Conservation (phyloP, 179 eudicot species). For the Vitellaria paradoxa region DNA sequence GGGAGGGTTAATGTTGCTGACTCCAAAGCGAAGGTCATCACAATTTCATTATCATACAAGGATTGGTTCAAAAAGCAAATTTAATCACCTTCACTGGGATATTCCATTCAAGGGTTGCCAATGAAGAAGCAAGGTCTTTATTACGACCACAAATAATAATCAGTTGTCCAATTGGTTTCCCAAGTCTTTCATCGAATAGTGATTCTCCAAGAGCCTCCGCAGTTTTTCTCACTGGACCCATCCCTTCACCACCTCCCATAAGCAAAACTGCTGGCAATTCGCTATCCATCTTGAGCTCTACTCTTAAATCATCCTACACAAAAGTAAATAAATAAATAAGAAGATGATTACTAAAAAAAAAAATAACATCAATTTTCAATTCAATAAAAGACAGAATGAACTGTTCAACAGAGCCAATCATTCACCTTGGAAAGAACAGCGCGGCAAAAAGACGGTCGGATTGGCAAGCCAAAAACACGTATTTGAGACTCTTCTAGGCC, state of each 20-base stretch:
- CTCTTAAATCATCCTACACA: conserved; percentile 70
- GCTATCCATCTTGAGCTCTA: conserved; percentile 75
- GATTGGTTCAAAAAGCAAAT: neutral
- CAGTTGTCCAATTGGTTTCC: conserved; percentile 74
- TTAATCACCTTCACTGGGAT: conserved; percentile 72
- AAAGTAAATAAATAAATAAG: neutral
- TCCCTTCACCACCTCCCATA: conserved; percentile 96
- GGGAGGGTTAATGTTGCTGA: no score
- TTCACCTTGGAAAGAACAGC: conserved; percentile 73
- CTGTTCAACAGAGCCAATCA: neutral
- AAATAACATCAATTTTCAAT: neutral
- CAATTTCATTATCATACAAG: neutral
- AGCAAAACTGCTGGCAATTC: conserved; percentile 74
- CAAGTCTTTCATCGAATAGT: conserved; percentile 47
- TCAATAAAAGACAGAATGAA: neutral
- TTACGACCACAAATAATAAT: conserved; percentile 84
- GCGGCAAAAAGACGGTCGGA: conserved; percentile 82
- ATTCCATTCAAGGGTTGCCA: conserved; percentile 69
- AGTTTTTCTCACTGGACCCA: conserved; percentile 89
- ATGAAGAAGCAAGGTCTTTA: conserved; percentile 44
- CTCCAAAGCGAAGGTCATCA: neutral
- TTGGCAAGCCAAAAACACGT: conserved; percentile 89
- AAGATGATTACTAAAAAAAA: conserved; percentile 23
- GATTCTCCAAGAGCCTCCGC: conserved; percentile 75
- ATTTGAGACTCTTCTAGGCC: conserved; percentile 79